Conservation (phyloP, 768 basidiomycete genomes). For the Mycena leptocephala region DNA sequence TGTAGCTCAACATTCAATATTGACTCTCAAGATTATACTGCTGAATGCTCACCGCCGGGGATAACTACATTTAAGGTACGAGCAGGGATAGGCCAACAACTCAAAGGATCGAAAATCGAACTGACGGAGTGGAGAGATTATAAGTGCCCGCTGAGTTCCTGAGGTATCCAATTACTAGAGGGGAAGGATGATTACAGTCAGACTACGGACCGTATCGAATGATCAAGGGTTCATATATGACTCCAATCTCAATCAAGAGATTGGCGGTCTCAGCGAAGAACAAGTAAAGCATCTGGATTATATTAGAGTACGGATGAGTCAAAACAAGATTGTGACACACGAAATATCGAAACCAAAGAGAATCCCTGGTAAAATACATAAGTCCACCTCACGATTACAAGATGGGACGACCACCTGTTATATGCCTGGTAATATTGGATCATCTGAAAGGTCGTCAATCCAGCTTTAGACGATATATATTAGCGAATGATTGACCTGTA, state of each 20-base stretch:
- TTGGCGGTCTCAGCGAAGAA: constrained; percentile 26
- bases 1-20: not conserved
- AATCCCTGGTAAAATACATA: not conserved
- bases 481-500: constrained; percentile 1
- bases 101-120: not conserved
- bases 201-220: constrained; percentile 26
- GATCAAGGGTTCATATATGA: constrained; percentile 34
- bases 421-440: constrained; percentile 22
- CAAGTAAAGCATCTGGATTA: constrained; percentile 20
- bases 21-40: not conserved
- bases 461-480: not conserved
- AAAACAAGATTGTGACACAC: not conserved
- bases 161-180: not conserved
- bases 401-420: not conserved
- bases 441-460: constrained; percentile 17
- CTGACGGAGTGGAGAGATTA: constrained; percentile 23
- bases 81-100: not conserved
- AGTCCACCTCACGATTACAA: not conserved
- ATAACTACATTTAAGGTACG: constrained; percentile 12
- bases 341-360: constrained; percentile 28
- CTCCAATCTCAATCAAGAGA: constrained; percentile 22
- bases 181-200: not conserved
- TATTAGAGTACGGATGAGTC: not conserved
- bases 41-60: constrained; percentile 18
- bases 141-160: constrained; percentile 20